Base-by-base conservation (phyloP, 163 green algal genomes). In the Chlamydomonas reinhardtii region DNA sequence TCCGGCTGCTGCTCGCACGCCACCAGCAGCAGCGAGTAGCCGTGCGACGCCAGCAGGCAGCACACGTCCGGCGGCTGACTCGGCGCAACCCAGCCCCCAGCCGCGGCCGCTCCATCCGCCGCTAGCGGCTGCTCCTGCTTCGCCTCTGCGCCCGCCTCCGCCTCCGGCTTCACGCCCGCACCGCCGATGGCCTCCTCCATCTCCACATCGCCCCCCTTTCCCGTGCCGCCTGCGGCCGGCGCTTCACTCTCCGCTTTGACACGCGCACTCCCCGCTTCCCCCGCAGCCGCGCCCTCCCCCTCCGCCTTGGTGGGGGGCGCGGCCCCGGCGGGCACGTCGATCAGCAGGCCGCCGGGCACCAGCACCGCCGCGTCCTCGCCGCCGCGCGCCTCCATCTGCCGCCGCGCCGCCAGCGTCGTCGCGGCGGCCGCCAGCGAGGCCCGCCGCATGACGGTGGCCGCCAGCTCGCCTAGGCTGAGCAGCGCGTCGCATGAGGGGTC, bases 1-100 rank as follows among this genome's bases (percentile, higher is more conserved):
- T 85, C 79, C 29, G 79, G 68, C 52, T 85, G 68, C 52, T 85
- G 79, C 79, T 85, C 79, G 34, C 79, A 85, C 11, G 79, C 79
- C 52, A 72, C 79, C 69, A 78, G 69, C 79, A 85, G 54, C 79
- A 85, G 56, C 31, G 79, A 77, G 34, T 31, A 77, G 0, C 37
- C 79, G 32, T 85, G 79, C 9, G 79, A 29, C 24, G 68, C 79
- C 52, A 85, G 25, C 68, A 85, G 25, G 52, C 79, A 85, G 24
- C 12, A 31, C 31, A 34, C 68, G 52, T 85, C 68, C 0, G 68
- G 15, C 20, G 69, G 68, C 27, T 34, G 32, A 11, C 34, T 25
- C 19, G 66, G 43, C 48, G 2, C 39, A 4, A 19, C 77, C 77
- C 14, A 34, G 27, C 2, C 39, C 39, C 39, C 31, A 14, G 32